Percentiles rank a stretch among this genome's conserved stretches.
Conservation (phyloP, 31 red algal species). For the Endocladia muricata region DNA sequence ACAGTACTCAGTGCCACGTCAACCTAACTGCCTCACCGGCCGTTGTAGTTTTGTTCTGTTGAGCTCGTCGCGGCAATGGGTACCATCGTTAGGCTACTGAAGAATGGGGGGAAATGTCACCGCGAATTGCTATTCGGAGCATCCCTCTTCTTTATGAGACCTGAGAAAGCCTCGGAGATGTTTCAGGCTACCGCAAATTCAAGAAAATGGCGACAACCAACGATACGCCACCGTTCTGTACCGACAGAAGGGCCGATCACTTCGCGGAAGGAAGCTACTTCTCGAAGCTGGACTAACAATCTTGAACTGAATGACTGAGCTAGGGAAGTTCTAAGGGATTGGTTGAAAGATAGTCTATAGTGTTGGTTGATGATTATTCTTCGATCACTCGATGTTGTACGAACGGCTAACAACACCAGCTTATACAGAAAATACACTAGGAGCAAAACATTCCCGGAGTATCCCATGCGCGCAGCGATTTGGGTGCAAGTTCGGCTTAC, state of each 20-base stretch:
- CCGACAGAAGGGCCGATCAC: background rate
- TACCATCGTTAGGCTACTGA: background rate
- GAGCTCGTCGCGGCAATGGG: background rate
- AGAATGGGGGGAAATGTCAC: conserved; percentile 9
- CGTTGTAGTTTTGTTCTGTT: background rate
- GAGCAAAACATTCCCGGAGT: too few relatives aligned
- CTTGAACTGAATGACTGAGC: too few relatives aligned
- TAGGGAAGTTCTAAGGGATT: too few relatives aligned
- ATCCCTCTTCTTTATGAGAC: background rate
- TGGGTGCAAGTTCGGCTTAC: too few relatives aligned
- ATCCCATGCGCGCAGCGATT: too few relatives aligned
- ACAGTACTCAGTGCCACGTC: too few relatives aligned
- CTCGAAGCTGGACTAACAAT: conserved; percentile 1
- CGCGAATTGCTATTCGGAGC: background rate
- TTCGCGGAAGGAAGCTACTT: background rate
- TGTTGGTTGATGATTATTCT: too few relatives aligned
- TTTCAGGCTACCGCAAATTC: background rate
- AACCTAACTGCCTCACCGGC: background rate
- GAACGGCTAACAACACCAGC: too few relatives aligned
- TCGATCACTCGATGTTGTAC: too few relatives aligned
- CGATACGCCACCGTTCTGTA: background rate
- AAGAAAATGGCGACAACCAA: background rate
- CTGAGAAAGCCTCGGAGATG: background rate
- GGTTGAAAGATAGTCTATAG: too few relatives aligned
- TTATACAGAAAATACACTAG: too few relatives aligned